Evolutionary conservation across 176 grass and related monocot species (phyloP).

Genomic region (Musa acuminata): DNA sequence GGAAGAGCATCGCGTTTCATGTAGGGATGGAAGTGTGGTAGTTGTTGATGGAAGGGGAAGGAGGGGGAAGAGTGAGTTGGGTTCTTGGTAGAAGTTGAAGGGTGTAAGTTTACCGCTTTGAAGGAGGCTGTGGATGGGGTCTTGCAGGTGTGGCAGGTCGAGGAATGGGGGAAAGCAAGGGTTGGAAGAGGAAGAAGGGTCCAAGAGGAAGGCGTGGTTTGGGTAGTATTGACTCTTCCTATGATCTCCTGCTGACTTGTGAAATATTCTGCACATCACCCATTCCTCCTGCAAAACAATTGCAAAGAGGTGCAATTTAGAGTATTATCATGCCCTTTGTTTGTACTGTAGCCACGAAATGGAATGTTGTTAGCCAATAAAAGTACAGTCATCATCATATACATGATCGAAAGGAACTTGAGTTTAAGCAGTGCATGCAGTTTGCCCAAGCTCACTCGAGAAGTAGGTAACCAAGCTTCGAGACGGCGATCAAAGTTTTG

Average conservation of each 20-base stretch:
- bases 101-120: constrained; percentile 20
- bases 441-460: background rate
- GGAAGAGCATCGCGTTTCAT: background rate
- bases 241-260: constrained; percentile 50
- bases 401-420: too few species aligned
- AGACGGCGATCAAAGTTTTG: background rate
- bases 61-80: constrained; percentile 22
- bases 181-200: constrained; percentile 32
- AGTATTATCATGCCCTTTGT: background rate
- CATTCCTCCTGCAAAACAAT: constrained; percentile 63
- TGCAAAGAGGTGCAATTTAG: constrained; percentile 5
- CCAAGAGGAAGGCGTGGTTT: constrained; percentile 29
- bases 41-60: constrained; percentile 11
- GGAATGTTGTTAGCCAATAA: constrained; percentile 8
- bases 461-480: constrained; percentile 7
- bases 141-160: constrained; percentile 33
- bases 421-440: too few species aligned
- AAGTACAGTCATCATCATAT: background rate
- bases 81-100: constrained; percentile 25
- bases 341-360: background rate
- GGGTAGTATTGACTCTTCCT: constrained; percentile 46
- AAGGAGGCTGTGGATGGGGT: constrained; percentile 8
- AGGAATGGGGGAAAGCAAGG: constrained; percentile 42
- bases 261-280: constrained; percentile 97
- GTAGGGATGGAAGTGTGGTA: background rate